A percentile compares a stretch with the other conserved stretches of the same genome.
Conservation (phyloP, 2,329 filamentous ascomycete genomes). For the Sporothrix brasiliensis region DNA sequence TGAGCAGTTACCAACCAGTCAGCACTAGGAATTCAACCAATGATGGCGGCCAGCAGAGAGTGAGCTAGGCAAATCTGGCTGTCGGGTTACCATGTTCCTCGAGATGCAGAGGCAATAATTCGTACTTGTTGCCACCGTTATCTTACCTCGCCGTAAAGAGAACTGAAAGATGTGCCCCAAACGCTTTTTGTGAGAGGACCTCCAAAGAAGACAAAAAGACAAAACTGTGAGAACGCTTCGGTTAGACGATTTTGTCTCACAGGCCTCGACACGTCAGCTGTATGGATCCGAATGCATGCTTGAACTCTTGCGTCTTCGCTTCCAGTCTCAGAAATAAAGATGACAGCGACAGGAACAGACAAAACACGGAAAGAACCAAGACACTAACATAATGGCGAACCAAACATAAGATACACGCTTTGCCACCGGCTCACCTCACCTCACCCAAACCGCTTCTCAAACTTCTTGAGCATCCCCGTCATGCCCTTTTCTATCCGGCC, state of each 20-base stretch:
- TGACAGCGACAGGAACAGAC: background rate
- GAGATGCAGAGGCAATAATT: too few relatives aligned
- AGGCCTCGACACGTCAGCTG: background rate
- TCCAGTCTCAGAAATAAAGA: conserved; percentile 9
- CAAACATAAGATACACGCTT: background rate
- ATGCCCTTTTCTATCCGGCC: conserved; percentile 70
- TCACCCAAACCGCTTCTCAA: conserved; percentile 73
- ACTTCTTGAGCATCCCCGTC: conserved; percentile 72
- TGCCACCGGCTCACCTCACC: background rate
- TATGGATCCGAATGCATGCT: conserved; percentile 11
- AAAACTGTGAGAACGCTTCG: background rate
- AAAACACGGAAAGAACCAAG: background rate
- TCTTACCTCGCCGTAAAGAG: background rate
- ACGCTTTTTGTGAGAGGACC: background rate
- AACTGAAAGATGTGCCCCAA: background rate
- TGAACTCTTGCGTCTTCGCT: background rate
- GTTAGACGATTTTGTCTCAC: background rate
- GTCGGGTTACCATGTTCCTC: background rate
- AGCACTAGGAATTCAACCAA: conserved; percentile 14
- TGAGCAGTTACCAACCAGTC: background rate
- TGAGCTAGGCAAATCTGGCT: background rate
- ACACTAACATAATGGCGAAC: too few relatives aligned
- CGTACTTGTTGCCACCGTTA: background rate
- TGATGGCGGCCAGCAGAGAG: background rate
- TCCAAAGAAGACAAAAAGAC: background rate